Evolutionary conservation across 768 basidiomycete genomes (phyloP).

Genomic region (Phallus indusiatus): DNA sequence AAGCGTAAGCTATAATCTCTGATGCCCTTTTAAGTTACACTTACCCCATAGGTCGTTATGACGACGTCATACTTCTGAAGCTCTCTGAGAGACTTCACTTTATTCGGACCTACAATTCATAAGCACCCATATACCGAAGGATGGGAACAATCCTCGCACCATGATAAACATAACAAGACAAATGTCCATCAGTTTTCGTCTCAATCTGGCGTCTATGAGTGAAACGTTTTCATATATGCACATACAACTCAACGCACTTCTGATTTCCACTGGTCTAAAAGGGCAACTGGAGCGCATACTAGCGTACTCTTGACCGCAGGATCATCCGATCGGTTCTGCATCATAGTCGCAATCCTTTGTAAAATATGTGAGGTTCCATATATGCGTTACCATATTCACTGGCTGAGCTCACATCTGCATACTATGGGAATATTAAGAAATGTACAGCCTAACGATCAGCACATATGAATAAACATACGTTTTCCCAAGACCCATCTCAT

Average conservation of each 20-base stretch:
- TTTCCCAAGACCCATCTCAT: slow-evolving; percentile 55
- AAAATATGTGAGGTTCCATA: slow-evolving; percentile 11
- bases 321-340: slow-evolving; percentile 42
- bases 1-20: neutral
- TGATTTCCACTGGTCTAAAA: slow-evolving; percentile 58
- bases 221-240: neutral
- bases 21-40: neutral
- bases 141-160: slow-evolving; percentile 22
- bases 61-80: slow-evolving; percentile 52
- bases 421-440: slow-evolving; percentile 12
- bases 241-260: slow-evolving; percentile 26
- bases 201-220: slow-evolving; percentile 27
- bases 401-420: slow-evolving; percentile 19
- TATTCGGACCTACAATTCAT: slow-evolving; percentile 26
- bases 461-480: slow-evolving; percentile 15
- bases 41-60: slow-evolving; percentile 41
- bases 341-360: slow-evolving; percentile 50
- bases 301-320: slow-evolving; percentile 51
- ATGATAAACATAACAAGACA: slow-evolving; percentile 55
- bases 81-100: slow-evolving; percentile 36
- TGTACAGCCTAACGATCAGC: neutral
- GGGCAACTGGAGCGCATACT: slow-evolving; percentile 55
- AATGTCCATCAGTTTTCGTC: slow-evolving; percentile 38
- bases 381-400: neutral
- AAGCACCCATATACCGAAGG: neutral